phyloP scores from a whole-genome alignment of 2,329 filamentous ascomycete genomes.

The Pseudocercospora crystallina region DNA sequence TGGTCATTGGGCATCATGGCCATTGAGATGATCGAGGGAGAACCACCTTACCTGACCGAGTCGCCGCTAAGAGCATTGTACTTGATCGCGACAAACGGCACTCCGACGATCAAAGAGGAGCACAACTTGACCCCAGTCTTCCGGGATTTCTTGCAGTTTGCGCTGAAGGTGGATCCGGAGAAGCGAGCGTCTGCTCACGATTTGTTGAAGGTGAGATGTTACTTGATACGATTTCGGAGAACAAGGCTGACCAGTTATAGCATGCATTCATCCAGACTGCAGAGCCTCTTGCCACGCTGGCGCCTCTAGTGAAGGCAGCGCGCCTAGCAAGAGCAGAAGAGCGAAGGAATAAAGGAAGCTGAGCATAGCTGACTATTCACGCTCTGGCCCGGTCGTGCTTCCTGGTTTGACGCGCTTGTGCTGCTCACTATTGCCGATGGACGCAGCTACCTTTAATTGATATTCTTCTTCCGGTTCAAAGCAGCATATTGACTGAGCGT shows the following conservation, averaged over 20 bases:
- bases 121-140: conserved; percentile 78
- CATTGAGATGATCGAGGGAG: conserved; percentile 99
- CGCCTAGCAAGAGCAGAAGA: conserved; percentile 83
- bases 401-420: too few relatives aligned
- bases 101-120: conserved; percentile 91
- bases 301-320: conserved; percentile 83
- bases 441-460: too few relatives aligned
- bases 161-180: conserved; percentile 94
- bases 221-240: not conserved
- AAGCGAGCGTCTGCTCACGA: conserved; percentile 95
- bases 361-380: conserved; percentile 1
- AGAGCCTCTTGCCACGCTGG: conserved; percentile 64
- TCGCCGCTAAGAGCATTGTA: conserved; percentile 89
- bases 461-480: conserved; percentile 4
- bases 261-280: conserved; percentile 53
- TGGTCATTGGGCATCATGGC: conserved; percentile 99
- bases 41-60: conserved; percentile 94
- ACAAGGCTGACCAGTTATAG: conserved; percentile 27
- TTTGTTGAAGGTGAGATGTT: conserved; percentile 72
- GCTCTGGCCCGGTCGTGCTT: too few relatives aligned
- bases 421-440: too few relatives aligned
- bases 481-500: conserved; percentile 19
- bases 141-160: conserved; percentile 87
- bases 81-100: conserved; percentile 95
- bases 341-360: conserved; percentile 49